phyloP scores from a whole-genome alignment of 2,329 filamentous ascomycete species.

The Colletotrichum sidae region DNA sequence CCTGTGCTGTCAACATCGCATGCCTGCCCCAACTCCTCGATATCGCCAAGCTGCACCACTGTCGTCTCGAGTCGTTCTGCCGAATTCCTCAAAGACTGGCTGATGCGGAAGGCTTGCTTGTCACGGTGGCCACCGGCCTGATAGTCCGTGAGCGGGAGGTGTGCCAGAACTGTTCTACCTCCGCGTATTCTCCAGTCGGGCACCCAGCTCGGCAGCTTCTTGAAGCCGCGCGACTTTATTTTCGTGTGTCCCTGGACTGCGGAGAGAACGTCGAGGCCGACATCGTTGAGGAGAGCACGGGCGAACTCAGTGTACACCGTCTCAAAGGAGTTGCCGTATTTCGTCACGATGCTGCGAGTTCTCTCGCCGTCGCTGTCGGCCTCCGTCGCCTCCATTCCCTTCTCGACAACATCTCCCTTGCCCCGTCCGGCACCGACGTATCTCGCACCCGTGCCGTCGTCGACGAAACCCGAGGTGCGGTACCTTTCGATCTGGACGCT shows the following conservation, averaged over 20 bases:
- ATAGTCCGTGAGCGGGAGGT: slow-evolving; percentile 11
- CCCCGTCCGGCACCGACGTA: background rate
- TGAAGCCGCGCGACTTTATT: too few relatives aligned
- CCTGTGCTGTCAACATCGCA: background rate
- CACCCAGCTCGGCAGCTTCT: slow-evolving; percentile 7
- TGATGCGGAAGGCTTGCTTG: background rate
- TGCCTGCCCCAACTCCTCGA: background rate
- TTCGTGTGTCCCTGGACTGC: slow-evolving; percentile 1
- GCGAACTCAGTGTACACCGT: slow-evolving; percentile 12
- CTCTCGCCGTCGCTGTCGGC: background rate
- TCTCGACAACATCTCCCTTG: background rate
- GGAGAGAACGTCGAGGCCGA: slow-evolving; percentile 18
- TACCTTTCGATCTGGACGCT: background rate
- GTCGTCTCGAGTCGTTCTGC: background rate
- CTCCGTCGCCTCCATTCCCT: background rate
- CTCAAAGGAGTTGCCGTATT: background rate
- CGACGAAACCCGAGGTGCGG: background rate
- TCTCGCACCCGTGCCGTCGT: background rate
- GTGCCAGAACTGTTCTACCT: slow-evolving; percentile 1
- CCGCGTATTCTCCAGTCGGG: slow-evolving; percentile 7
- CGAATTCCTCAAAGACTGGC: background rate
- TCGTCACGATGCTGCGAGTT: background rate
- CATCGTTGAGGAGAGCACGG: background rate
- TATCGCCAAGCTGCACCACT: background rate
- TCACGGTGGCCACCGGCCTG: background rate